phyloP scores from a whole-genome alignment of 441 rosid genomes.

The Lepidium campestre region DNA sequence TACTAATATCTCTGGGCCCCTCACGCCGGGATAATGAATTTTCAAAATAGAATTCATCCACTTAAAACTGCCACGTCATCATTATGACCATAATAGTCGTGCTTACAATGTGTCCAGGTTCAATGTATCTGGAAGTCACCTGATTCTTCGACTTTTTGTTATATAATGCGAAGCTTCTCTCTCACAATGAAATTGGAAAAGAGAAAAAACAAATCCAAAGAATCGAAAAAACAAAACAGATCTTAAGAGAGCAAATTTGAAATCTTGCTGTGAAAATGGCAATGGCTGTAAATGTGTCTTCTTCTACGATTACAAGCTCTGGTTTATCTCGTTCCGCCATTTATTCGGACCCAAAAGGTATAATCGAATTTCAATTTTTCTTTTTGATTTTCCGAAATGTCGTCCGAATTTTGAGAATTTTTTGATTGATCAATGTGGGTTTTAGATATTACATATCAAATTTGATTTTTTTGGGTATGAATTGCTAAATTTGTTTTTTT shows the following conservation, averaged over 20 bases:
- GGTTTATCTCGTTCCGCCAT: conserved; percentile 29
- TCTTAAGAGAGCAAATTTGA: neutral
- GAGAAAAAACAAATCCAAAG: too few relatives aligned
- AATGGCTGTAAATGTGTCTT: conserved; percentile 43
- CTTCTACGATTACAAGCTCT: conserved; percentile 41
- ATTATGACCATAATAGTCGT: neutral
- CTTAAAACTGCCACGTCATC: conserved; percentile 35
- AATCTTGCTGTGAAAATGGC: conserved; percentile 38
- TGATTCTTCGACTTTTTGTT: conserved; percentile 6
- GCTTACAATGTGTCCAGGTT: conserved; percentile 45
- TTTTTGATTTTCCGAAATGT: neutral
- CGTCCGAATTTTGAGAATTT: neutral
- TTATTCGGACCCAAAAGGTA: conserved; percentile 52
- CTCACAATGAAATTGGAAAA: neutral
- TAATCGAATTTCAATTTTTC: neutral
- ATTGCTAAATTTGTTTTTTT: neutral
- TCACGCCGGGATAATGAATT: conserved; percentile 24
- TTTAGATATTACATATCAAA: neutral
- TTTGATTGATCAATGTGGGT: neutral
- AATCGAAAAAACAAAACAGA: neutral
- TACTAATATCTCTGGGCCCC: neutral
- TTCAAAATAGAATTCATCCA: conserved; percentile 14
- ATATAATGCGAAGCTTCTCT: conserved; percentile 22
- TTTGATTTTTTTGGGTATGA: neutral
- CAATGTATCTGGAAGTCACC: conserved; percentile 37